These are phyloP conservation scores for Trametes meyenii DNA, from an alignment of 768 basidiomycete genomes.

Conservation along the genomic window DNA sequence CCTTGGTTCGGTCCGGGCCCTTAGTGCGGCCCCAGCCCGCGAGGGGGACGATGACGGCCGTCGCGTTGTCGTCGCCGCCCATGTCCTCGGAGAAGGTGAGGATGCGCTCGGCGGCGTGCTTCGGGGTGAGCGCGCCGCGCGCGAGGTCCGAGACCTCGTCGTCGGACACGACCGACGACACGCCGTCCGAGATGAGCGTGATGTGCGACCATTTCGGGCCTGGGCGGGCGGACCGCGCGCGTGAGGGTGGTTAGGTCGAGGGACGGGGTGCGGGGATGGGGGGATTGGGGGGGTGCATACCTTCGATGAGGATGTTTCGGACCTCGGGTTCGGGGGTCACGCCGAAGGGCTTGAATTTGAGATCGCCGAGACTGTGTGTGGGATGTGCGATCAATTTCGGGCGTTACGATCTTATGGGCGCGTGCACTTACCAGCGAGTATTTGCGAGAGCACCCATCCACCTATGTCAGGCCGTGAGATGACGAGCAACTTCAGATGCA, in stretches of 20 bases:
- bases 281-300: conserved; percentile 41
- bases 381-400: not conserved
- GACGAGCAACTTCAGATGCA: too few relatives aligned
- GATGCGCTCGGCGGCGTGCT: conserved; percentile 80
- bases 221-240: conserved; percentile 39
- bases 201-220: conserved; percentile 86
- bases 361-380: conserved; percentile 73
- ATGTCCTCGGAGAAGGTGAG: conserved; percentile 86
- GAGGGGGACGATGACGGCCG: conserved; percentile 87
- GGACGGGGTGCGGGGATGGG: not conserved
- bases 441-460: conserved; percentile 97
- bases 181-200: conserved; percentile 90
- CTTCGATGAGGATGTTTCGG: conserved; percentile 70
- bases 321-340: conserved; percentile 95
- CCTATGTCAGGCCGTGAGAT: conserved; percentile 39
- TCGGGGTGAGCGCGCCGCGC: conserved; percentile 69
- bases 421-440: conserved; percentile 68
- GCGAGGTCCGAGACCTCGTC: conserved; percentile 94
- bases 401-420: not conserved
- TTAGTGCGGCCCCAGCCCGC: conserved; percentile 86
- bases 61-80: conserved; percentile 89
- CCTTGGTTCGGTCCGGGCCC: conserved; percentile 82
- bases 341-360: conserved; percentile 86
- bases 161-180: conserved; percentile 89
- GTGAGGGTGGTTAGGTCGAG: not conserved